A percentile compares a stretch with the other conserved stretches of the same genome.
Conservation (phyloP, 2,329 filamentous ascomycete species). For the Fusarium vanettenii region DNA sequence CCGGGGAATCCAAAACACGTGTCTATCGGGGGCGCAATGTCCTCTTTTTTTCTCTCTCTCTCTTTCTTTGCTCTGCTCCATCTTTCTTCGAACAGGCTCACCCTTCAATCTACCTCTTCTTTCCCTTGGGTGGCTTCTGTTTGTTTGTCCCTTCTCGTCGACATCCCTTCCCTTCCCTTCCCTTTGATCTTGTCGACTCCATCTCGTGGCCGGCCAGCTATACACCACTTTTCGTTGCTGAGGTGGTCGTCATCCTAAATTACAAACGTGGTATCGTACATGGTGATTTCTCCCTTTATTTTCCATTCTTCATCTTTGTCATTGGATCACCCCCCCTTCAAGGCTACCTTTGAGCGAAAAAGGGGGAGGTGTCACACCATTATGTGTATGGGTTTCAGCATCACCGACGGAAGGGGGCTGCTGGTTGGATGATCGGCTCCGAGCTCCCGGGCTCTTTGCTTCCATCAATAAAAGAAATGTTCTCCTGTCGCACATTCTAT, state of each 20-base stretch:
- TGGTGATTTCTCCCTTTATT: conserved; percentile 13
- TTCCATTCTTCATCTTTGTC: conserved; percentile 17
- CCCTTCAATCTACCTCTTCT: background rate
- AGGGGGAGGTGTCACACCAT: background rate
- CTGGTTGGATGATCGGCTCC: conserved; percentile 7
- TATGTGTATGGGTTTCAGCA: background rate
- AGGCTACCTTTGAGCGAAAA: conserved; percentile 5
- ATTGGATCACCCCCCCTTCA: background rate
- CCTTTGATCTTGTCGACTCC: background rate
- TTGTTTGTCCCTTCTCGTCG: background rate
- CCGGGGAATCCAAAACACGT: conserved; percentile 35
- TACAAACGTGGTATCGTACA: conserved; percentile 45
- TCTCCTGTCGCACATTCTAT: background rate
- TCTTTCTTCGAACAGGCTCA: background rate
- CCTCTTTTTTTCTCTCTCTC: conserved; percentile 8
- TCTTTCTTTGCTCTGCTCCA: conserved; percentile 12
- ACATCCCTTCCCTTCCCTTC: background rate
- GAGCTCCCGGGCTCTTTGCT: background rate
- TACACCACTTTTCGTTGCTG: conserved; percentile 18
- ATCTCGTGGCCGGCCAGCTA: conserved; percentile 21
- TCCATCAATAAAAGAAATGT: background rate
- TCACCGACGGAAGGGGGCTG: background rate
- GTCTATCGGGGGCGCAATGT: conserved; percentile 28
- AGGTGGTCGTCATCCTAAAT: conserved; percentile 34
- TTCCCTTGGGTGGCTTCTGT: background rate